Evolutionary conservation across 148 eudicot genomes (phyloP).

Genomic region (Silene latifolia): DNA sequence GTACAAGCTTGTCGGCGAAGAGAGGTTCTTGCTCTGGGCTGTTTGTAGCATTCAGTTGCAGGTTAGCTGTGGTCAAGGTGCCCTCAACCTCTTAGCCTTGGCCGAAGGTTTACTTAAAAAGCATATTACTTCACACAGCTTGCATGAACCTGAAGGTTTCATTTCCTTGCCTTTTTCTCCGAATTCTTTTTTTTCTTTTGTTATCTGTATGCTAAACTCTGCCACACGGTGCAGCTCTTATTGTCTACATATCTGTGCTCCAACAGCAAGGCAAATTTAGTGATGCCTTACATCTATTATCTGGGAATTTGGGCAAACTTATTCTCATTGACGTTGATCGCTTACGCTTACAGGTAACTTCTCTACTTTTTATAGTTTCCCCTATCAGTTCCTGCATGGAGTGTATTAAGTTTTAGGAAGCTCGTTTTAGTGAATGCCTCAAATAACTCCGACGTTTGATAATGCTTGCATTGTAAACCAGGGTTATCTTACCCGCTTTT

Average conservation of each 20-base stretch:
- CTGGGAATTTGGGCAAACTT: slow-evolving; percentile 80
- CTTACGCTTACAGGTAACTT: slow-evolving; percentile 79
- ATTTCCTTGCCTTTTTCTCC: background rate
- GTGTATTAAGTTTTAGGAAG: background rate
- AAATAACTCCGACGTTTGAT: background rate
- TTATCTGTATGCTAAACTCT: slow-evolving; percentile 13
- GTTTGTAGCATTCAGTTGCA: slow-evolving; percentile 91
- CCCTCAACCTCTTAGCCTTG: slow-evolving; percentile 58
- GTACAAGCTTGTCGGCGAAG: slow-evolving; percentile 92
- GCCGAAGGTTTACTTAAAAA: slow-evolving; percentile 93
- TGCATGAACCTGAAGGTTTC: slow-evolving; percentile 97
- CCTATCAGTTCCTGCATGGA: background rate
- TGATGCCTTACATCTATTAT: slow-evolving; percentile 81
- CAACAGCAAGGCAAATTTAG: slow-evolving; percentile 79
- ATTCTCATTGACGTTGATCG: slow-evolving; percentile 77
- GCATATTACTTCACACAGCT: slow-evolving; percentile 74
- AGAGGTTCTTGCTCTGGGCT: slow-evolving; percentile 96
- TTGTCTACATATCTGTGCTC: slow-evolving; percentile 74
- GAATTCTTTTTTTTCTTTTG: background rate
- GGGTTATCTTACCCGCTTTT: background rate
- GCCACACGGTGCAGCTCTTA: slow-evolving; percentile 69
- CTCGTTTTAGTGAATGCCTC: background rate
- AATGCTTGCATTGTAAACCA: background rate
- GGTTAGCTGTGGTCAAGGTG: slow-evolving; percentile 73
- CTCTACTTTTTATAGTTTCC: slow-evolving; percentile 21